Conservation (phyloP, 495 filamentous ascomycete genomes). For the Annulohypoxylon maeteangense region DNA sequence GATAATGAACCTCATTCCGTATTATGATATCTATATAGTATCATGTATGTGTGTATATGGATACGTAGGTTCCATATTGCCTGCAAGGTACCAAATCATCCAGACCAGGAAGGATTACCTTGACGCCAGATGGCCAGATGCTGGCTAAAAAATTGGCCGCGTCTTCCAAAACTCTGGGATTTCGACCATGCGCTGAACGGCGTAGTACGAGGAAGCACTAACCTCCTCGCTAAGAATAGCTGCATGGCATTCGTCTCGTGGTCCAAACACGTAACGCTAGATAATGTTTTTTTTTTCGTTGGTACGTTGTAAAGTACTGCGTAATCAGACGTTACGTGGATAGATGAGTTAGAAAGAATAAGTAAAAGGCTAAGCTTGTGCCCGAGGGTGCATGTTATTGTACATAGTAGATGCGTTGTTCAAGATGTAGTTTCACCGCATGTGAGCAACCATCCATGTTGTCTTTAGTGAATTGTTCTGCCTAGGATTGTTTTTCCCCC, state of each 20-base stretch:
- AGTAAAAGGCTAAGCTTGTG: constrained; percentile 1
- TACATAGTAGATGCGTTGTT: constrained; percentile 40
- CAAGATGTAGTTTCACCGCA: constrained; percentile 44
- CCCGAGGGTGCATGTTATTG: constrained; percentile 9
- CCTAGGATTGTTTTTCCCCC: constrained; percentile 16
- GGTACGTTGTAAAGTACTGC: not conserved
- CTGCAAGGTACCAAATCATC: constrained; percentile 42
- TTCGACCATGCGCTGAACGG: constrained; percentile 28
- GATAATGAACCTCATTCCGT: not conserved
- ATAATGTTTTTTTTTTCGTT: constrained; percentile 4
- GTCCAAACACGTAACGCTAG: constrained; percentile 29
- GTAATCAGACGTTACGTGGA: constrained; percentile 30
- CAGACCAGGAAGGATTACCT: constrained; percentile 19
- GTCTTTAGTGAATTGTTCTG: constrained; percentile 31
- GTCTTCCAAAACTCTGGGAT: constrained; percentile 29
- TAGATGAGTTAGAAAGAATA: constrained; percentile 2
- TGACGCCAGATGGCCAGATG: constrained; percentile 23
- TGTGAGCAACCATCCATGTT: constrained; percentile 26
- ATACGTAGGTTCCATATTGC: constrained; percentile 1
- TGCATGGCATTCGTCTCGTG: constrained; percentile 28
- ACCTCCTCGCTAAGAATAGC: constrained; percentile 34
- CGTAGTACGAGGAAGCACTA: constrained; percentile 36
- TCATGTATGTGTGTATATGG: not conserved
- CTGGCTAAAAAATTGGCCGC: constrained; percentile 30
- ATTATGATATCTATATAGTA: not conserved